Evolutionary conservation across 1,284 basidiomycete species (phyloP), one percentile per base, ranked within the genome.

Genomic region (Cryptococcus sp.): DNA sequence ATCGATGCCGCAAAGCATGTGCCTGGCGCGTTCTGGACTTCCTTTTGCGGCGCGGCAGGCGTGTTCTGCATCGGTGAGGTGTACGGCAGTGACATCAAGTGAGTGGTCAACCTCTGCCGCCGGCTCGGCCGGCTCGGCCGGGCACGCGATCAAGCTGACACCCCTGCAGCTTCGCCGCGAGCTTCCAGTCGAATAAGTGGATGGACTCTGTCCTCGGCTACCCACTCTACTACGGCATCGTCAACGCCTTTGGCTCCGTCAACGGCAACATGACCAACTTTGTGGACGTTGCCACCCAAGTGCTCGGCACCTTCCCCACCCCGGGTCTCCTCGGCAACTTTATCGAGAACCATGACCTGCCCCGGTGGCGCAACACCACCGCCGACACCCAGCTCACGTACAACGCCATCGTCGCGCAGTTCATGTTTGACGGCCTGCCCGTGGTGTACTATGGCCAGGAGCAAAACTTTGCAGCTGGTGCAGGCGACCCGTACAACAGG

Each of bases 51-150:
- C 37, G 82, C 82, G 21, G 85, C 87, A 0, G 87, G 87, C 1
- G 86, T 90, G 38, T 92, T 89, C 77, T 89, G 87, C 60, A 87
- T 90, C 51, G 89, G 89, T 36, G 89, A 91, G 76, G 87, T 91
- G 20, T 85, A 84, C 63, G 82, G 81, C 28, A 70, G 78, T 46
- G 80, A 85, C 51, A 79, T 87, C 35, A 72, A 77, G 75, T 87
- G 55, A 50, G 69, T 66, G 9, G 15, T 33, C 21, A 23, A 8
- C 9, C 40, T 53, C 35, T 12, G 28, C 33, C n/a, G n/a, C n/a
- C n/a, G n/a, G n/a, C n/a, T n/a, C n/a, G n/a, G n/a, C n/a, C n/a
- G n/a, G n/a, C n/a, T n/a, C n/a, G n/a, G n/a, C n/a, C n/a, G n/a
- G 16, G 13, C 23, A 24, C 28, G 9, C 40, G 38, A 21, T 7